These are phyloP conservation scores for Saturnispora sekii DNA, from an alignment of 805 yeast genomes.

Conservation along the genomic window DNA sequence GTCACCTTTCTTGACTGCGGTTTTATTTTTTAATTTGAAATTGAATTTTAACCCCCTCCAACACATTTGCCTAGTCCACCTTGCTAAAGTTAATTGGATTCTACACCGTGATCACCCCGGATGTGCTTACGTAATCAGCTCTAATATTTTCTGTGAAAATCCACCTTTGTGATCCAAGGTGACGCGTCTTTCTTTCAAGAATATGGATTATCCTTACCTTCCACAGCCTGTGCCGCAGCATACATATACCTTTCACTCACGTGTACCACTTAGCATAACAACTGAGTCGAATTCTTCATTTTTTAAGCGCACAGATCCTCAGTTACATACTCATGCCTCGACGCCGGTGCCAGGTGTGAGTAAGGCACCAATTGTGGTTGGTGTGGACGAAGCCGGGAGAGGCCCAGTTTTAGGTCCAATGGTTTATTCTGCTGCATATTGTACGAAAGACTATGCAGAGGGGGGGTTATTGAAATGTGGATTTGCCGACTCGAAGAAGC, in stretches of 20 bases:
- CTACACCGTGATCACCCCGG: too few species aligned
- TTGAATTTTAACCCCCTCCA: too few species aligned
- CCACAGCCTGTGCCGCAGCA: constrained; percentile 6
- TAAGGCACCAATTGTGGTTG: constrained; percentile 43
- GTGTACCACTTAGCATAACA: neutral
- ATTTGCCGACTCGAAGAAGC: constrained; percentile 87
- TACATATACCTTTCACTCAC: constrained; percentile 4
- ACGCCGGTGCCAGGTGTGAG: too few species aligned
- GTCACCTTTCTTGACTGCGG: too few species aligned
- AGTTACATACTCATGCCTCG: too few species aligned
- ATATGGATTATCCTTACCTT: neutral
- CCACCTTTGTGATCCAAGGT: too few species aligned
- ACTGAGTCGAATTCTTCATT: neutral
- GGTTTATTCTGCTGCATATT: constrained; percentile 89
- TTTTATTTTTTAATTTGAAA: too few species aligned
- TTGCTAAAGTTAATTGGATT: too few species aligned
- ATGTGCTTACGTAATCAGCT: too few species aligned
- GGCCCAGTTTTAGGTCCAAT: constrained; percentile 98
- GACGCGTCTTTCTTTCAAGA: too few species aligned
- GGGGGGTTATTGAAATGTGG: constrained; percentile 48
- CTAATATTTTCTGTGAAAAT: too few species aligned
- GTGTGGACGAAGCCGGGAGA: constrained; percentile 98
- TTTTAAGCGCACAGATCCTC: neutral
- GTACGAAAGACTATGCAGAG: constrained; percentile 42
- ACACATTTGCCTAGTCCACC: too few species aligned